phyloP scores from a whole-genome alignment of 495 filamentous ascomycete genomes.

The Acidiella bohemica region DNA sequence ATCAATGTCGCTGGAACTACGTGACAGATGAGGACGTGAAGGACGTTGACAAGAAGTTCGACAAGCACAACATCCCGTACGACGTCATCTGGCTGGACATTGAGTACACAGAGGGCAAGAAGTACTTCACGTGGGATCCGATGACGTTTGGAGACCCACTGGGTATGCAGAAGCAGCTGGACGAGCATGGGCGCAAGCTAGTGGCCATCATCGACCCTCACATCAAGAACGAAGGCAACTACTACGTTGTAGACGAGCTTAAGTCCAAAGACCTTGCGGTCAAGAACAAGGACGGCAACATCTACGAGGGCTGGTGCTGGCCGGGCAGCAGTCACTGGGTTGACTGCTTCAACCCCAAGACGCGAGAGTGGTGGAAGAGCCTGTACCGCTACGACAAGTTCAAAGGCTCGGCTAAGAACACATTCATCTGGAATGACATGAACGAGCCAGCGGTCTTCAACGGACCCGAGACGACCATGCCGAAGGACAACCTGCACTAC shows the following conservation, averaged over 20 bases:
- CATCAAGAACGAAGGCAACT: conserved; percentile 80
- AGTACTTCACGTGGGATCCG: conserved; percentile 95
- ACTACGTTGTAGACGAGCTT: conserved; percentile 62
- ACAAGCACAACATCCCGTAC: conserved; percentile 87
- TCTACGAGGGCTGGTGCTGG: conserved; percentile 97
- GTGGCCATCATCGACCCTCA: conserved; percentile 94
- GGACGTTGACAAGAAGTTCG: conserved; percentile 90
- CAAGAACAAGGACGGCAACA: conserved; percentile 75
- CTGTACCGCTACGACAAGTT: conserved; percentile 81
- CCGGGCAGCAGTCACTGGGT: conserved; percentile 92
- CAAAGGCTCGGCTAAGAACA: conserved; percentile 66
- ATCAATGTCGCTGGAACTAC: conserved; percentile 99
- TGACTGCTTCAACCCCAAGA: conserved; percentile 82
- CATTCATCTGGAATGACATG: conserved; percentile 99
- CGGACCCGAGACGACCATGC: conserved; percentile 93
- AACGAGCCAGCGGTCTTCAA: conserved; percentile 99
- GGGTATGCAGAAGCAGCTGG: conserved; percentile 76
- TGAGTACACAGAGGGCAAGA: conserved; percentile 89
- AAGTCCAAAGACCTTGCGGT: conserved; percentile 70
- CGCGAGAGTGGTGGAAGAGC: conserved; percentile 73
- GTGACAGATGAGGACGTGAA: conserved; percentile 91
- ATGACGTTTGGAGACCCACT: conserved; percentile 74
- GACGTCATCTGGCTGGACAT: conserved; percentile 98
- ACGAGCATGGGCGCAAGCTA: conserved; percentile 70
- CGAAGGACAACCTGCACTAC: conserved; percentile 87